phyloP scores from a whole-genome alignment of 768 basidiomycete species.

The Basidioascus undulatus region DNA sequence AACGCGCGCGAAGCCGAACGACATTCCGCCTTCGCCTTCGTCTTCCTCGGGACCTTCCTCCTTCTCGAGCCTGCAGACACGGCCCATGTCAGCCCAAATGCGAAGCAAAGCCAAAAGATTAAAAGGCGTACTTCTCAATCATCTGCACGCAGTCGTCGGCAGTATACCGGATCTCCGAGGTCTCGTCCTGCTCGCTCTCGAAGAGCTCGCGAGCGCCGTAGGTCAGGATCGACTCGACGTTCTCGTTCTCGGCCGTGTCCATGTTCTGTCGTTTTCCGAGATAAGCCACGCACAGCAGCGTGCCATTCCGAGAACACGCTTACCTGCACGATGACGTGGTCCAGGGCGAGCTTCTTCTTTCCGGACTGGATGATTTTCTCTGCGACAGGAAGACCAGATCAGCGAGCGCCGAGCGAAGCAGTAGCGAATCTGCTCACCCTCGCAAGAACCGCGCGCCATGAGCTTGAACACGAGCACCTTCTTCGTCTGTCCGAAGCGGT shows the following conservation, averaged over 20 bases:
- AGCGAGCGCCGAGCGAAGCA: slow-evolving; percentile 14
- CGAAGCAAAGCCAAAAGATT: slow-evolving; percentile 6
- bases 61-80: slow-evolving; percentile 3
- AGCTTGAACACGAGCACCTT: slow-evolving; percentile 31
- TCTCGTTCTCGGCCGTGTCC: slow-evolving; percentile 59
- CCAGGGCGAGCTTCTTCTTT: slow-evolving; percentile 40
- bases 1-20: slow-evolving; percentile 73
- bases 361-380: slow-evolving; percentile 13
- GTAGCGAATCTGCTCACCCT: background rate
- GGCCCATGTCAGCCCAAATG: too few relatives aligned
- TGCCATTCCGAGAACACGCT: slow-evolving; percentile 7
- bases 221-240: slow-evolving; percentile 69
- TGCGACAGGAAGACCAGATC: too few relatives aligned
- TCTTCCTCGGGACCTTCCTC: slow-evolving; percentile 1
- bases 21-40: slow-evolving; percentile 23
- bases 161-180: slow-evolving; percentile 31
- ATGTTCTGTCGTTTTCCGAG: slow-evolving; percentile 49
- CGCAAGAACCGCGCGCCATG: too few relatives aligned
- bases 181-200: slow-evolving; percentile 27
- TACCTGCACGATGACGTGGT: slow-evolving; percentile 90
- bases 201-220: slow-evolving; percentile 74
- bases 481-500: slow-evolving; percentile 86
- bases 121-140: slow-evolving; percentile 36
- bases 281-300: slow-evolving; percentile 7
- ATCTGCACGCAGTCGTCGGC: slow-evolving; percentile 64